Evolutionary conservation across 257 asterid genomes (phyloP).

Genomic region (Dorcoceras hygrometricum): DNA sequence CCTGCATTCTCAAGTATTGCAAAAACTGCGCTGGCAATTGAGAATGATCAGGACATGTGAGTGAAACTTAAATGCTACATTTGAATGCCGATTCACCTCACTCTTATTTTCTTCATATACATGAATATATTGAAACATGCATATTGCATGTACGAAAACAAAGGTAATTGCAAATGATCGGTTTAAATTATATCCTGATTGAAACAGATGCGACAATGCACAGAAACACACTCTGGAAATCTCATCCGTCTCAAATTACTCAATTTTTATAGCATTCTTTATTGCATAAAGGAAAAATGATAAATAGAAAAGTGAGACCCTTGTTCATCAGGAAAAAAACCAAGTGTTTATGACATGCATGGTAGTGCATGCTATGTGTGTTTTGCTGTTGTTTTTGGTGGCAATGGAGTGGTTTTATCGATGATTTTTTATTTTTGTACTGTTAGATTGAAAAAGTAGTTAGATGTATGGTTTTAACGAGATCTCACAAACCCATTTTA

Average conservation of each 20-base stretch:
- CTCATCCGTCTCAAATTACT: too few relatives aligned
- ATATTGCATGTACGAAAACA: background rate
- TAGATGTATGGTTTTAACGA: background rate
- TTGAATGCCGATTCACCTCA: background rate
- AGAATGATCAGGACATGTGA: slow-evolving; percentile 94
- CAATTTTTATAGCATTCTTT: background rate
- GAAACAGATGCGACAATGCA: background rate
- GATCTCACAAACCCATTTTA: slow-evolving; percentile 2
- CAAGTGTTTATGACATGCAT: background rate
- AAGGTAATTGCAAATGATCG: background rate
- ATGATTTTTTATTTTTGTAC: background rate
- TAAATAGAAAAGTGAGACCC: background rate
- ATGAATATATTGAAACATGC: background rate
- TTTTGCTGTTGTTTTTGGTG: background rate
- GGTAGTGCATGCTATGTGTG: background rate
- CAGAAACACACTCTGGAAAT: too few relatives aligned
- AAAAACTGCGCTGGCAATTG: slow-evolving; percentile 89
- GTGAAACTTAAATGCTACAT: slow-evolving; percentile 27
- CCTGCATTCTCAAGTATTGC: slow-evolving; percentile 89
- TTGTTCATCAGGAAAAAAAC: background rate
- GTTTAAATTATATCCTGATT: background rate
- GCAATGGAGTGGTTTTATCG: background rate
- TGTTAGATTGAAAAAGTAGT: background rate
- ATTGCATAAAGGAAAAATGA: background rate
- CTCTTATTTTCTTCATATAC: background rate